Percentiles rank a stretch among this genome's conserved stretches.
Evolutionary conservation across 768 basidiomycete genomes (phyloP).

Genomic region (Auriculariales sp.): DNA sequence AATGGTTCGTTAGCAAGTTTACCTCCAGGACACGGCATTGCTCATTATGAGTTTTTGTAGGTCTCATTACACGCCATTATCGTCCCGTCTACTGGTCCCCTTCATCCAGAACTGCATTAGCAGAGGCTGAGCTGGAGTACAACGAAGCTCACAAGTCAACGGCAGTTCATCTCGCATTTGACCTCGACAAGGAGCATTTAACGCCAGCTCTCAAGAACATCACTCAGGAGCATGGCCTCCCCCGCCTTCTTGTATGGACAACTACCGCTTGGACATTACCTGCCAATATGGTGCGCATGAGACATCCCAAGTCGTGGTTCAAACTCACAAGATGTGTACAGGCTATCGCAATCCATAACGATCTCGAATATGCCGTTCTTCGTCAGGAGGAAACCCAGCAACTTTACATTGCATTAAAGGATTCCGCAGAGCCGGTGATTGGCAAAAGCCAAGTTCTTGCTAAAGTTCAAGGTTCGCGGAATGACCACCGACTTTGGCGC

Average conservation of each 20-base stretch:
- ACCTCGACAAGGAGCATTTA: conserved; percentile 28
- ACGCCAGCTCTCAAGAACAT: conserved; percentile 8
- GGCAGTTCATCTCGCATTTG: conserved; percentile 75
- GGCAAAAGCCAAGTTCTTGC: conserved; percentile 16
- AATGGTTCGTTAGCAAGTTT: conserved; percentile 33
- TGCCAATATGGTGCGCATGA: conserved; percentile 68
- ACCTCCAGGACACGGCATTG: not conserved
- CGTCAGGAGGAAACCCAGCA: conserved; percentile 8
- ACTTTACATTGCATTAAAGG: conserved; percentile 19
- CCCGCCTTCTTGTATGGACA: conserved; percentile 71
- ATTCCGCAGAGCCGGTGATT: conserved; percentile 15
- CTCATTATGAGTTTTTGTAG: conserved; percentile 19
- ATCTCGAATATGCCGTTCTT: conserved; percentile 51
- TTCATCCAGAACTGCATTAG: conserved; percentile 83
- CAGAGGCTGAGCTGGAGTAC: conserved; percentile 88
- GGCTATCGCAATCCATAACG: conserved; percentile 80
- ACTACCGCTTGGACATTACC: conserved; percentile 97
- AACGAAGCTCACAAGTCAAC: conserved; percentile 78
- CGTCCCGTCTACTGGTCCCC: conserved; percentile 93
- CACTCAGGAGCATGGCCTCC: conserved; percentile 19
- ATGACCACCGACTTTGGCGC: conserved; percentile 9
- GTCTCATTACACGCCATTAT: conserved; percentile 71
- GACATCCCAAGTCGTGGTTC: not conserved
- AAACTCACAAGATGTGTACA: conserved; percentile 16
- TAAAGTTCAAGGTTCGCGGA: conserved; percentile 14